phyloP scores from a whole-genome alignment of 441 rosid genomes.

The Syzygium malaccense region DNA sequence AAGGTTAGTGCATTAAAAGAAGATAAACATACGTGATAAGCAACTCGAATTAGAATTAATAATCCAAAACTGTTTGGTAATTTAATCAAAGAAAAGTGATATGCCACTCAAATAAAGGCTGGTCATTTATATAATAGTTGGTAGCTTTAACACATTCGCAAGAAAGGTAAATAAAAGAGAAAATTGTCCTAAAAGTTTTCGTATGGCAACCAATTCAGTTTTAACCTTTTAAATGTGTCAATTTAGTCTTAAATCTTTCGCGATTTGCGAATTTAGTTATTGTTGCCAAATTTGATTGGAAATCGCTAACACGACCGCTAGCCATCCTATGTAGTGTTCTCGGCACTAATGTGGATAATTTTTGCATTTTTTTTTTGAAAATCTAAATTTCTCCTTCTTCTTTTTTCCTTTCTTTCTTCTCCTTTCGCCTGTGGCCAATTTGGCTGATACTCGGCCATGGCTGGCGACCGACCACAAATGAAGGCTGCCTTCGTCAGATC shows the following conservation, averaged over 20 bases:
- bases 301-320: rapidly evolving
- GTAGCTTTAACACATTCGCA: not conserved
- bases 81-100: not conserved
- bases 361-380: too few species aligned
- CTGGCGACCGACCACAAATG: rapidly evolving
- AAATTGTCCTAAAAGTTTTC: not conserved
- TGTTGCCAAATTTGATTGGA: not conserved
- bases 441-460: not conserved
- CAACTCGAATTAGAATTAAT: not conserved
- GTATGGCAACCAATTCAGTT: rapidly evolving
- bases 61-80: too few species aligned
- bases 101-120: not conserved
- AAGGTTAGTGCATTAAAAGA: not conserved
- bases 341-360: rapidly evolving
- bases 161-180: not conserved
- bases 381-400: too few species aligned
- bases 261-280: not conserved
- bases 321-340: rapidly evolving
- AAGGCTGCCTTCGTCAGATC: not conserved
- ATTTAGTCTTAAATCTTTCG: not conserved
- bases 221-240: not conserved
- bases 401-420: not conserved
- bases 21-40: not conserved
- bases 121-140: not conserved
- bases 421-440: not conserved